A percentile compares a stretch with the other conserved stretches of the same genome.
Evolutionary conservation across 495 filamentous ascomycete genomes (phyloP).

Genomic region (Penicillium pancosmium): DNA sequence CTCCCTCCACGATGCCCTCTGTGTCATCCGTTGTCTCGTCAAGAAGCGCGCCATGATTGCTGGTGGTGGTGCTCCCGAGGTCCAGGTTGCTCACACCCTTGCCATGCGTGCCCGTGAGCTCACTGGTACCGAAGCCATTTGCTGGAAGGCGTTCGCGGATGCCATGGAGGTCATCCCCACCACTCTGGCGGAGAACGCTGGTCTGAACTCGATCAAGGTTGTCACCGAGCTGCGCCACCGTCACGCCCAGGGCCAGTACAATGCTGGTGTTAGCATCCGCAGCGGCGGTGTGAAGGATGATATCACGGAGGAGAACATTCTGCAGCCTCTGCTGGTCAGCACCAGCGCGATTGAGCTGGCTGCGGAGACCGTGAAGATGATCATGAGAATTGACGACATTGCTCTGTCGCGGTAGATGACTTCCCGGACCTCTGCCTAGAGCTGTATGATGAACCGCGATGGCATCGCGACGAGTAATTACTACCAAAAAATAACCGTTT

Average conservation of each 20-base stretch:
- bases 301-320: constrained; percentile 94
- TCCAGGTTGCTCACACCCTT: constrained; percentile 85
- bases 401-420: constrained; percentile 61
- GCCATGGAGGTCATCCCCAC: constrained; percentile 97
- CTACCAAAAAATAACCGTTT: constrained; percentile 30
- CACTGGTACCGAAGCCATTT: constrained; percentile 91
- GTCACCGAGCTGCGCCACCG: constrained; percentile 95
- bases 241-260: constrained; percentile 92
- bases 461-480: constrained; percentile 34
- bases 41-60: constrained; percentile 99
- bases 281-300: constrained; percentile 93
- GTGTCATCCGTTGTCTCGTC: constrained; percentile 94
- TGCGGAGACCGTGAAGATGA: constrained; percentile 98
- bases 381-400: constrained; percentile 96
- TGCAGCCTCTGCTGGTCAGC: constrained; percentile 94
- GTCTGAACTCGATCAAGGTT: constrained; percentile 95
- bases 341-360: constrained; percentile 97
- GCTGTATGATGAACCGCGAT: constrained; percentile 38
- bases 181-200: constrained; percentile 95
- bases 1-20: constrained; percentile 93
- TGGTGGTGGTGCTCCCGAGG: constrained; percentile 93
- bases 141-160: constrained; percentile 98
- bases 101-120: constrained; percentile 78
- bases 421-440: constrained; percentile 22
- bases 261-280: constrained; percentile 96